Evolutionary conservation across 148 eudicot genomes (phyloP).

Genomic region (Suaeda aralocaspica): DNA sequence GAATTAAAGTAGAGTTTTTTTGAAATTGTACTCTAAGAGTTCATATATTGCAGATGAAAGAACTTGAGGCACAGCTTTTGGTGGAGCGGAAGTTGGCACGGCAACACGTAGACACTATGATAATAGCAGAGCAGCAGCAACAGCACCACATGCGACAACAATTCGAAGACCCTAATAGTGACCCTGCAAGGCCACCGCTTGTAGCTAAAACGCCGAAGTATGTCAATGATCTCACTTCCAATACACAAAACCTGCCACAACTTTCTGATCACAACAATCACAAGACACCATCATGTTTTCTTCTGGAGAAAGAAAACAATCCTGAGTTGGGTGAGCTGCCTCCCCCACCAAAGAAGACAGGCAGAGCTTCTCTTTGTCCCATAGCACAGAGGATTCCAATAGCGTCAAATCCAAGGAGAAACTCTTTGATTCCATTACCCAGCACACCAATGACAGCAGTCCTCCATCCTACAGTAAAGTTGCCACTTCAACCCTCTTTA

Average conservation of each 20-base stretch:
- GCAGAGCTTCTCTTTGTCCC: constrained; percentile 72
- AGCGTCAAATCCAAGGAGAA: constrained; percentile 49
- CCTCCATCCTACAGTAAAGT: constrained; percentile 28
- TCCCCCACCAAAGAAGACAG: constrained; percentile 50
- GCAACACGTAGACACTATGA: constrained; percentile 77
- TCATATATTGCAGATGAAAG: constrained; percentile 60
- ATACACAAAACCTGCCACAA: constrained; percentile 29
- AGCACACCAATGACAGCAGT: constrained; percentile 26
- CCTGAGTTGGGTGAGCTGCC: constrained; percentile 42
- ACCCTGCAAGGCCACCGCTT: constrained; percentile 50
- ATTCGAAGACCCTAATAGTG: constrained; percentile 41
- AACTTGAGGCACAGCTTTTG: constrained; percentile 79
- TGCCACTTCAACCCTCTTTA: constrained; percentile 44
- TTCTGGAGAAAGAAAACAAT: constrained; percentile 71
- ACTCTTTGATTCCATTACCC: constrained; percentile 75
- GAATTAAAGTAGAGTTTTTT: not conserved
- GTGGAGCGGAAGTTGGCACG: constrained; percentile 87
- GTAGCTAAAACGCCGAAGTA: constrained; percentile 40
- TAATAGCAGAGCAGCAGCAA: constrained; percentile 66
- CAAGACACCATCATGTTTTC: constrained; percentile 34
- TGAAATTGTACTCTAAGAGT: not conserved
- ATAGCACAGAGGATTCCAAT: constrained; percentile 31
- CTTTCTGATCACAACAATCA: constrained; percentile 36
- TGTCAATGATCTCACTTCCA: constrained; percentile 22
- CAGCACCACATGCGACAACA: constrained; percentile 44